These are phyloP conservation scores for Aspergillus amoenus DNA, from an alignment of 2,329 filamentous ascomycete species.

Conservation along the genomic window DNA sequence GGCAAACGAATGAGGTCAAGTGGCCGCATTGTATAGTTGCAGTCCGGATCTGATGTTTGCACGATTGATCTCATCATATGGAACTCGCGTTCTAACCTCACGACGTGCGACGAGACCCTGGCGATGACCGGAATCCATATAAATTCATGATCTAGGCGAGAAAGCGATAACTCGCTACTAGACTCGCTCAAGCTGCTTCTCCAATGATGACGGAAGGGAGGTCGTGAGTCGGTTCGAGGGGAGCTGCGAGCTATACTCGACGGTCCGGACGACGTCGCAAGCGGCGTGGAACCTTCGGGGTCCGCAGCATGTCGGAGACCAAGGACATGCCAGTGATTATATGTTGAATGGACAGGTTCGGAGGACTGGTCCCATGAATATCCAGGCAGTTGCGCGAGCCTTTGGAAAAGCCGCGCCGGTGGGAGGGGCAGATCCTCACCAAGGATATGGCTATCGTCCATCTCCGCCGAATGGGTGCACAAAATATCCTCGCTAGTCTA, in stretches of 20 bases:
- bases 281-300: constrained; percentile 48
- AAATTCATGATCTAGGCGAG: constrained; percentile 39
- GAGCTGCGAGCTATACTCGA: constrained; percentile 45
- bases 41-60: constrained; percentile 68
- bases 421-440: constrained; percentile 54
- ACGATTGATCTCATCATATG: constrained; percentile 76
- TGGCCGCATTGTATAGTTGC: constrained; percentile 74
- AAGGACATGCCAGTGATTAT: constrained; percentile 83
- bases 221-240: constrained; percentile 42
- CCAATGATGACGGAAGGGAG: constrained; percentile 46
- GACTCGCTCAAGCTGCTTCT: constrained; percentile 53
- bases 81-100: constrained; percentile 84
- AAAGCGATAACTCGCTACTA: constrained; percentile 45
- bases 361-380: constrained; percentile 72
- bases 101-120: constrained; percentile 75
- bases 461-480: constrained; percentile 22
- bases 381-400: constrained; percentile 69
- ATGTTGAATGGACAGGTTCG: constrained; percentile 58
- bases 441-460: constrained; percentile 39
- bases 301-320: constrained; percentile 59
- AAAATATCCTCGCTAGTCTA: constrained; percentile 14
- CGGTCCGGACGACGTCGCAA: constrained; percentile 45
- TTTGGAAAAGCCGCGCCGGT: constrained; percentile 68
- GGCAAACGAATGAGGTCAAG: constrained; percentile 75
- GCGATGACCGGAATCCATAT: constrained; percentile 69